Evolutionary conservation across 768 basidiomycete genomes (phyloP).

Genomic region (Agaricus bisporus): DNA sequence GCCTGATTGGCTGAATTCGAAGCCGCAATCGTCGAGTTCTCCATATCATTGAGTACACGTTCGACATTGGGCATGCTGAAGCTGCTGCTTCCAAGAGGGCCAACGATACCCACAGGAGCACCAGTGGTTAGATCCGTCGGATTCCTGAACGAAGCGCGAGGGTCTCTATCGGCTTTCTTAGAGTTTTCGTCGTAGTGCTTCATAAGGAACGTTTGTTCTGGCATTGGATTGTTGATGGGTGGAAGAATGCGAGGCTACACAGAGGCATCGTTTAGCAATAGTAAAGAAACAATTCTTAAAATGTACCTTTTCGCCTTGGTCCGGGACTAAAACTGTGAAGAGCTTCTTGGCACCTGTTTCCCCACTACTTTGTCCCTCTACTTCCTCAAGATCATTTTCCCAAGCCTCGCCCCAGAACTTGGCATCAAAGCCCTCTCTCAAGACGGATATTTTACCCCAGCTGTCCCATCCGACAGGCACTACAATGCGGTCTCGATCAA

Average conservation of each 20-base stretch:
- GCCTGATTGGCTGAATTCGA: slow-evolving; percentile 17
- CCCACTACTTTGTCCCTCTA: slow-evolving; percentile 30
- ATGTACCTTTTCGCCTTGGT: slow-evolving; percentile 66
- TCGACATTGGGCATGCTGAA: slow-evolving; percentile 86
- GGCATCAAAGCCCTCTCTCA: slow-evolving; percentile 89
- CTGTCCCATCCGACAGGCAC: slow-evolving; percentile 98
- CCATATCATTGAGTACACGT: slow-evolving; percentile 85
- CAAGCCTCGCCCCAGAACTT: slow-evolving; percentile 74
- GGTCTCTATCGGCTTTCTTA: slow-evolving; percentile 87
- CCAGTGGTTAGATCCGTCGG: slow-evolving; percentile 53
- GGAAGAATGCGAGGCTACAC: slow-evolving; percentile 58
- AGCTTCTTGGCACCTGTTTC: slow-evolving; percentile 62
- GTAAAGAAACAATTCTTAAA: slow-evolving; percentile 15
- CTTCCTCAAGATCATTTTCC: slow-evolving; percentile 61
- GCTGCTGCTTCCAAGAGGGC: slow-evolving; percentile 84
- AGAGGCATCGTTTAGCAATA: slow-evolving; percentile 1
- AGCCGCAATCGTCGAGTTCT: slow-evolving; percentile 40
- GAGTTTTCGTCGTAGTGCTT: slow-evolving; percentile 90
- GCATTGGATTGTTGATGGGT: slow-evolving; percentile 73
- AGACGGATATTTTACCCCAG: slow-evolving; percentile 90
- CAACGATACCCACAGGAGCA: slow-evolving; percentile 74
- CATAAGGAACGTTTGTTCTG: slow-evolving; percentile 87
- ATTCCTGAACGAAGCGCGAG: slow-evolving; percentile 81
- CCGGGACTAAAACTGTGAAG: slow-evolving; percentile 68
- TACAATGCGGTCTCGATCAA: slow-evolving; percentile 89